Base-by-base conservation (phyloP, 2,329 filamentous ascomycete genomes). In the Clarireedia homoeocarpa region DNA sequence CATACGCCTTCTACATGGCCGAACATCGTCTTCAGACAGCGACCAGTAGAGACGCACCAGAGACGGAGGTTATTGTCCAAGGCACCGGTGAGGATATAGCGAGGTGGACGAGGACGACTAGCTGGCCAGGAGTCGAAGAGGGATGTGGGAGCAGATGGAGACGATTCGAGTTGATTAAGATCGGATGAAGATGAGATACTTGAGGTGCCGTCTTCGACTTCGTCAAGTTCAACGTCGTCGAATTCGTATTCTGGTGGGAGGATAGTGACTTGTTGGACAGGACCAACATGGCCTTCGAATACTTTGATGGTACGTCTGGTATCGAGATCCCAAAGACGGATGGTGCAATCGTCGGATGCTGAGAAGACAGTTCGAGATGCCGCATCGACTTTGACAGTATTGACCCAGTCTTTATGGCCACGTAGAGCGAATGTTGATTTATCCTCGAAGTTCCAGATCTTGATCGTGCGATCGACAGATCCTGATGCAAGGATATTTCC, bases 1-100 rank as follows among this genome's bases (percentile, higher is more conserved):
- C 94, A 99, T 20, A 99, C 87, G 34, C 94, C 94, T 71, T 99
- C 94, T 23, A 99, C 82, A 67, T 99, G 94, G 0, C 94, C 94
- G 69, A 97, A 99, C 76, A 96, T 95, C 34, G 90, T 95, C 59
- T 90, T 88, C 36, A 96, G 78, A 66, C 89, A 96, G 61, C 83
- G 83, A 39, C 89, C 90, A 0, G 87, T 87, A 5, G 81, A 81
- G 1, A 91, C 88, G 69, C 96, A 90, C 92, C 94, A 99, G 20
- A 97, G 79, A 10, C 92, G 86, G 60, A 97, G 89, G 0, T 91
- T 96, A 56, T 86, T 88, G 71, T 99, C 94, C 17, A 99, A 80
- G 0, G 90, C 91, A 51, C 89, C 91, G 0, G 91, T 96, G 48
- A 97, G 80, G 77, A 99, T 96, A 72, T 96, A 97, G 4, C 86